phyloP scores from a whole-genome alignment of 2,329 filamentous ascomycete species.

The Fusarium tanahbumbuense region DNA sequence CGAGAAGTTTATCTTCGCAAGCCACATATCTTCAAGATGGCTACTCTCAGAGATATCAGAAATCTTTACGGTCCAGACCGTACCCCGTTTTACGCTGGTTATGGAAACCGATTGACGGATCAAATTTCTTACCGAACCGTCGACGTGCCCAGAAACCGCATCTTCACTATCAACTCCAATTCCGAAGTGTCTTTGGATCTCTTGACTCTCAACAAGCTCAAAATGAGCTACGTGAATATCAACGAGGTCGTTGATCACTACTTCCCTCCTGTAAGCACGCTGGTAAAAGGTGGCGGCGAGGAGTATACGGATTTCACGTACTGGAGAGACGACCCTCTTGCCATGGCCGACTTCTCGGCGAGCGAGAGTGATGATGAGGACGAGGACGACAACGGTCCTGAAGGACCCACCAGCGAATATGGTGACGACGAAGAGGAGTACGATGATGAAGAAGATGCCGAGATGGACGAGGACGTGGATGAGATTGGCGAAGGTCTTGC shows the following conservation, averaged over 20 bases:
- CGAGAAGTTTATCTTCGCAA: slow-evolving; percentile 95
- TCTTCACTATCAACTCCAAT: slow-evolving; percentile 99
- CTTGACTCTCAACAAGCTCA: slow-evolving; percentile 90
- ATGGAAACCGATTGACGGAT: slow-evolving; percentile 95
- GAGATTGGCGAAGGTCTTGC: slow-evolving; percentile 52
- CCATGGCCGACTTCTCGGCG: slow-evolving; percentile 88
- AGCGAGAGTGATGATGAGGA: slow-evolving; percentile 72
- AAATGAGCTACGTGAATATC: slow-evolving; percentile 97
- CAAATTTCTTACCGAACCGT: slow-evolving; percentile 96
- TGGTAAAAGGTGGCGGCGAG: slow-evolving; percentile 90
- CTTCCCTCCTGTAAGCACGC: slow-evolving; percentile 89
- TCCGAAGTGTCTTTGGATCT: slow-evolving; percentile 94
- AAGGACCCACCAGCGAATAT: slow-evolving; percentile 57
- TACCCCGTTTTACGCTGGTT: slow-evolving; percentile 95
- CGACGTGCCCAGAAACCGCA: slow-evolving; percentile 91
- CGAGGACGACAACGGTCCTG: slow-evolving; percentile 66
- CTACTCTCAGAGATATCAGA: slow-evolving; percentile 92
- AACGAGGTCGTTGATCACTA: slow-evolving; percentile 98
- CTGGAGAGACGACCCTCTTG: slow-evolving; percentile 87
- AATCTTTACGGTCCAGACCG: slow-evolving; percentile 81
- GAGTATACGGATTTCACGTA: slow-evolving; percentile 98
- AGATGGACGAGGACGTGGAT: slow-evolving; percentile 55
- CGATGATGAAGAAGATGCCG: slow-evolving; percentile 59
- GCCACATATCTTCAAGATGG: slow-evolving; percentile 99
- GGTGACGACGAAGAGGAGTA: slow-evolving; percentile 60